Conservation (phyloP, 768 basidiomycete genomes). For the Russula ochroleuca region DNA sequence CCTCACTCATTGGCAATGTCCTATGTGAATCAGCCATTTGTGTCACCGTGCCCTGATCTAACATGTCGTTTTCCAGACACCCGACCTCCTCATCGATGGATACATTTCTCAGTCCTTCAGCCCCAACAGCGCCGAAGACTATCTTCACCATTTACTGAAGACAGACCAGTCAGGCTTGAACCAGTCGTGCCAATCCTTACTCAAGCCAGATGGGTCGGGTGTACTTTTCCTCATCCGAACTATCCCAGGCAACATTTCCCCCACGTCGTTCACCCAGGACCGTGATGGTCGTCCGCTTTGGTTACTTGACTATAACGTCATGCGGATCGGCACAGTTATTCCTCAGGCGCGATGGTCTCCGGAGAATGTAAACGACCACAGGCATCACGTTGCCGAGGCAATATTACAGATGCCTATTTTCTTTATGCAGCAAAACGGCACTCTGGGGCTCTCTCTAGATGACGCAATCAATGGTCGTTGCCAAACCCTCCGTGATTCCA, state of each 20-base stretch:
- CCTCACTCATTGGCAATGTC: neutral
- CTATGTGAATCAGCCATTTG: neutral
- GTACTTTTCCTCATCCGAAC: neutral
- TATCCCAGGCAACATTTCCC: neutral
- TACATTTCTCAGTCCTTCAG: conserved; percentile 14
- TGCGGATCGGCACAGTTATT: conserved; percentile 10
- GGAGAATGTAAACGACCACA: conserved; percentile 2
- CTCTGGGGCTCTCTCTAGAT: conserved; percentile 9
- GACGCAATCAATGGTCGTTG: conserved; percentile 10
- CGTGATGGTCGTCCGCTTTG: neutral
- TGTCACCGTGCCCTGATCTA: neutral
- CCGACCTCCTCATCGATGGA: conserved; percentile 15
- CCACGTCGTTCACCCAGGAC: neutral
- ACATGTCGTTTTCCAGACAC: neutral
- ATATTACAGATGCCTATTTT: conserved; percentile 20
- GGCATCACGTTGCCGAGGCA: conserved; percentile 15
- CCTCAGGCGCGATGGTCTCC: conserved; percentile 18
- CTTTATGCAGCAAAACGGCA: conserved; percentile 12
- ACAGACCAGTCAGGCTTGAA: neutral
- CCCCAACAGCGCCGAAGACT: conserved; percentile 7
- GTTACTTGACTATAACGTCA: conserved; percentile 4
- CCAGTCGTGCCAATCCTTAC: neutral
- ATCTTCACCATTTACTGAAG: conserved; percentile 19
- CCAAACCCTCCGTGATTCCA: conserved; percentile 6
- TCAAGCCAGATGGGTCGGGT: neutral